phyloP scores from a whole-genome alignment of 345 rosid genomes.

The Ceriops decandra region DNA sequence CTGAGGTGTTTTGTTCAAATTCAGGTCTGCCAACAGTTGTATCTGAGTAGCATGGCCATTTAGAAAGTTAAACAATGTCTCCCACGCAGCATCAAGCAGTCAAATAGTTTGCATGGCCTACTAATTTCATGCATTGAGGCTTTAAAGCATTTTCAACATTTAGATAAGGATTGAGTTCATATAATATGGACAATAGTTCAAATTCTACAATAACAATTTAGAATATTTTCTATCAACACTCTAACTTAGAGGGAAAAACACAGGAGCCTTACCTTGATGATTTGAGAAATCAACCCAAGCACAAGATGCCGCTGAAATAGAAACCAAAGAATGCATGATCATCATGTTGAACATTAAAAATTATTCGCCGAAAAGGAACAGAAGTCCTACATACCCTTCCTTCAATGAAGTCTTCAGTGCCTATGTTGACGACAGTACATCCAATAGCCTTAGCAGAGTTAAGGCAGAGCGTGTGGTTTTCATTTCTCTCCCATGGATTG shows the following conservation, averaged over 20 bases:
- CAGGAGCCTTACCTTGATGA: constrained; percentile 63
- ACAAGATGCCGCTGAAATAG: constrained; percentile 90
- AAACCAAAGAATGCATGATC: constrained; percentile 19
- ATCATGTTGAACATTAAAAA: neutral
- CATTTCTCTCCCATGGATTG: constrained; percentile 99
- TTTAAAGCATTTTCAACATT: neutral
- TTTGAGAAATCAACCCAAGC: constrained; percentile 92
- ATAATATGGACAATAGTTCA: neutral
- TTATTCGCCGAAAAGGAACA: neutral
- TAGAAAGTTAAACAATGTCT: constrained; percentile 17
- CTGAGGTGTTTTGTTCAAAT: constrained; percentile 97
- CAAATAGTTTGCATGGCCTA: neutral
- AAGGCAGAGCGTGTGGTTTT: constrained; percentile 91
- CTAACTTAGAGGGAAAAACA: neutral
- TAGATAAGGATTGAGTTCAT: neutral
- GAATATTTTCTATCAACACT: neutral
- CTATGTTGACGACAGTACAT: constrained; percentile 95
- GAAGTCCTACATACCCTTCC: constrained; percentile 70
- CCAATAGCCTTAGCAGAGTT: constrained; percentile 99
- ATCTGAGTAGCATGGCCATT: constrained; percentile 44
- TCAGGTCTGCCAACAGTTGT: constrained; percentile 95
- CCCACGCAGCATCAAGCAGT: neutral
- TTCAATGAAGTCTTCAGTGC: constrained; percentile 88
- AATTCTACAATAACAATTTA: neutral
- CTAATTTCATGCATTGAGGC: neutral